Evolutionary conservation across 208 protist genomes (phyloP).

Genomic region (Eutreptiella sp.): DNA sequence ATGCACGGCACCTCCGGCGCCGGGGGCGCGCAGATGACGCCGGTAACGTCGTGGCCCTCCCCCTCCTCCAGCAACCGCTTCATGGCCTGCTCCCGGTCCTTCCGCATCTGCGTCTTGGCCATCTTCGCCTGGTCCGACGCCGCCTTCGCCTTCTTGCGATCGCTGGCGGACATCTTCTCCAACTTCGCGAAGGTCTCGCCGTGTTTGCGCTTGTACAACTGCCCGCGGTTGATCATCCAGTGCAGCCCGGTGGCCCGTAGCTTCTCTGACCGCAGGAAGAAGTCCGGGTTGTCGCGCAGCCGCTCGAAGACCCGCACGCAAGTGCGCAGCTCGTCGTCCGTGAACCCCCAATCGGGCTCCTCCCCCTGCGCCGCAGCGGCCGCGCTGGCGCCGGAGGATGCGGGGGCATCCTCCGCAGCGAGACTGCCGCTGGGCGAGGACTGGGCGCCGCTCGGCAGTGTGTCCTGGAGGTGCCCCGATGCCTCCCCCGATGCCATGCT

Average conservation of each 20-base stretch:
- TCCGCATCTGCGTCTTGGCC: constrained; percentile 66
- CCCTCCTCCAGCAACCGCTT: constrained; percentile 43
- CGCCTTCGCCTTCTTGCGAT: constrained; percentile 55
- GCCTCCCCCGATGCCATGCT: no score
- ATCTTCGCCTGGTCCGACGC: constrained; percentile 59
- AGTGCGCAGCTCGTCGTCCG: constrained; percentile 54
- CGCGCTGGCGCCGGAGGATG: no score
- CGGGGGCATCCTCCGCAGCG: no score
- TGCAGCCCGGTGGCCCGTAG: constrained; percentile 71
- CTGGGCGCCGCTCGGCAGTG: no score
- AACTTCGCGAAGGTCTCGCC: constrained; percentile 64
- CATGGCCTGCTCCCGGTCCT: constrained; percentile 67
- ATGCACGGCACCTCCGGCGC: neutral
- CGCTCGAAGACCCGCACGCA: constrained; percentile 65
- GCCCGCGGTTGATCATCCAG: constrained; percentile 78
- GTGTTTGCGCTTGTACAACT: constrained; percentile 61
- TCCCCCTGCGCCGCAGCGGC: constrained; percentile 50
- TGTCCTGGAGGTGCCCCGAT: no score
- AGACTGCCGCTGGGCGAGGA: no score
- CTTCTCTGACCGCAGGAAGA: constrained; percentile 69
- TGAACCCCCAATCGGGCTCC: constrained; percentile 71
- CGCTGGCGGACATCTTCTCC: constrained; percentile 68
- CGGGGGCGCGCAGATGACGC: neutral
- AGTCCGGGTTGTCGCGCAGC: constrained; percentile 59
- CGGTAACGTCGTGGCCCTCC: constrained; percentile 11